Base-by-base conservation (phyloP, 2,329 filamentous ascomycete species). In the Pseudocercospora musae region DNA sequence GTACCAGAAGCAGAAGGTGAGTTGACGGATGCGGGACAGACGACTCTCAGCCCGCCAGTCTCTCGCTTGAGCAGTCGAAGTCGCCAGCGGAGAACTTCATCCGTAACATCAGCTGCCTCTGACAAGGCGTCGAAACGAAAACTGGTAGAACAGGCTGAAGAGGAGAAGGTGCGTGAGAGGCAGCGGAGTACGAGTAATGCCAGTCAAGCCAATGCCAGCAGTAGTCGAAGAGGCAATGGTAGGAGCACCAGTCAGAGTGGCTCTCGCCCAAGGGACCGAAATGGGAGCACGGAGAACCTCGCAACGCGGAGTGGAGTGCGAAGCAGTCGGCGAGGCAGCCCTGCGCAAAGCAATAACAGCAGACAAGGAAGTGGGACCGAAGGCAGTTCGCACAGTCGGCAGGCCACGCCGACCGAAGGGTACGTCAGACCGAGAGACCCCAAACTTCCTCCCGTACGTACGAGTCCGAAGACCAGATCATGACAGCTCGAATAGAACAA, bases 51-150 rank as follows among this genome's bases (percentile, higher is more conserved):
- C 27, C 57, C 65, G 6, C 70, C 71, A 2, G 54, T 66, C 23
- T 72, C 71, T 6, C 70, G 72, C 9, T 60, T 70, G n/a, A 72
- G 67, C 62, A 71, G 68, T 42, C 64, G 68, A 21, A 70, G 69
- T 23, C 59, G 59, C 18, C 52, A 66, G 50, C 59, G 62, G 46
- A 52, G 61, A n/a, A 60, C 68, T n/a, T 70, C 69, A n/a, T 62
- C 66, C 0, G 62, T 60, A 33, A 67, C 67, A 50, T 68, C 62
- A 23, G 60, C 65, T 23, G 65, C 68, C 1, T 68, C 68, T 4
- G 71, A 74, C 25, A 76, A 76, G 66, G 72, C 73, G 18, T 69
- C 66, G 46, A 76, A 76, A 60, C 69, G 74, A 1, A 63, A 68
- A 18, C 64, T 66, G 8, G 64, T 74, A 3, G 73, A 76, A 57